Base-by-base conservation (phyloP, 2,329 filamentous ascomycete genomes). In the Epichloe sibirici region DNA sequence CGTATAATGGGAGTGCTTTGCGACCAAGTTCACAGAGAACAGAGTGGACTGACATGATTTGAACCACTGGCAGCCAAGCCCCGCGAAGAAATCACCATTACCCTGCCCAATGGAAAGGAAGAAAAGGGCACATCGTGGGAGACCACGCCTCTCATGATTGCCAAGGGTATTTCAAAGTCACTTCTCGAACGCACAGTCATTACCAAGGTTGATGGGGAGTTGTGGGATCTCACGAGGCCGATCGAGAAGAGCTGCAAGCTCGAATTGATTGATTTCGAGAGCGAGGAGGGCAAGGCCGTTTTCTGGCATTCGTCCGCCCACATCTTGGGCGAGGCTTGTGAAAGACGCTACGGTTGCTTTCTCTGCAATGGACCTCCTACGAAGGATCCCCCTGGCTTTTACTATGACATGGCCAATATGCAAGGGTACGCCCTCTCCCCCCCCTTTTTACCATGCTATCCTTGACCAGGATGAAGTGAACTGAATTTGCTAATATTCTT, bases 281-380 rank as follows among this genome's bases (percentile, higher is more conserved):
- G 70, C 51, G 61, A 63, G 15, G 68, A 71, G 59, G 68, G 89
- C 63, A 90, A 93, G 73, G 88, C 88, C 68, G 91, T 97, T 53
- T 98, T 96, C 74, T 98, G 91, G 91, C 93, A 97, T 71, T 95
- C 89, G 21, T 91, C 86, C 62, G 93, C 93, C 45, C 93, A 98
- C 68, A 85, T 95, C 58, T 81, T 98, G n/a, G 93, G 93, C 60
- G 93, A 97, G 71, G 90, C 90, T 55, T 87, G 86, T 48, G 93
- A 98, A 71, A 81, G 86, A 64, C 81, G 90, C 62, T 98, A 90
- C 65, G 88, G 90, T 55, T 96, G 91, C 71, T 85, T 88, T 62
- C 80, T 96, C 45, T 96, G 90, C 69, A 94, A 96, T 66, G 93
- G 93, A 25, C 93, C 93, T 37, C 93, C 89, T 9, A 90, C 91